These are phyloP conservation scores for Colletotrichum noveboracense DNA, from an alignment of 2,329 filamentous ascomycete genomes.

Conservation along the genomic window DNA sequence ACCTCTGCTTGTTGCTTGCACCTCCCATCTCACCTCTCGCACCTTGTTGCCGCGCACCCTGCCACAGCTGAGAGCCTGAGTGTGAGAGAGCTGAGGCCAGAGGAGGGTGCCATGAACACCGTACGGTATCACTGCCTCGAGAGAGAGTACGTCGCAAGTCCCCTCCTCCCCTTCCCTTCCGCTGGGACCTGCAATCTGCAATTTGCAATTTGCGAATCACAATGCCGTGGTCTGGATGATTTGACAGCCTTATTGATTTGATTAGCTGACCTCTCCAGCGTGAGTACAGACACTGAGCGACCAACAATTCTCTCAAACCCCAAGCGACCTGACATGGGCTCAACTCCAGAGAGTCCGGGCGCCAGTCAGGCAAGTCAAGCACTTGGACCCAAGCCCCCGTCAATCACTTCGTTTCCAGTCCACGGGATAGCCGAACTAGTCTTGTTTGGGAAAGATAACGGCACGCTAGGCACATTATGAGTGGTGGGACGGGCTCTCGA, in stretches of 20 bases:
- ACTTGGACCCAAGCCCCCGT: neutral
- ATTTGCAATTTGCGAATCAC: neutral
- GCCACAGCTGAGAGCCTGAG: neutral
- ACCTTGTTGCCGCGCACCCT: neutral
- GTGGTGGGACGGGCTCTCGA: neutral
- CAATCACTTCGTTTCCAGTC: constrained; percentile 9
- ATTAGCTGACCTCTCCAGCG: neutral
- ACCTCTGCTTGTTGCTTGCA: neutral
- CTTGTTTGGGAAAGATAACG: neutral
- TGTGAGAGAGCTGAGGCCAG: neutral
- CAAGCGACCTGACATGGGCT: neutral
- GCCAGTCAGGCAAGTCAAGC: neutral
- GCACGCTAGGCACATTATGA: neutral
- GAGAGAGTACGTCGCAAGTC: neutral
- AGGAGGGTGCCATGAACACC: neutral
- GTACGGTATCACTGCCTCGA: neutral
- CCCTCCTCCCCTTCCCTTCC: neutral
- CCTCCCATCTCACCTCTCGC: neutral
- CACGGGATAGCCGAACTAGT: neutral
- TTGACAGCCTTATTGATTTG: neutral
- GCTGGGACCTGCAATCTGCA: neutral
- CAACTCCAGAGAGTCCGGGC: neutral
- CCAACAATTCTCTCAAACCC: neutral
- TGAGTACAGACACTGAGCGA: neutral
- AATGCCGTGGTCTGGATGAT: neutral